Percentiles rank a stretch among this genome's conserved stretches.
phyloP scores from a whole-genome alignment of 495 filamentous ascomycete species.

The Penicillium roqueforti region DNA sequence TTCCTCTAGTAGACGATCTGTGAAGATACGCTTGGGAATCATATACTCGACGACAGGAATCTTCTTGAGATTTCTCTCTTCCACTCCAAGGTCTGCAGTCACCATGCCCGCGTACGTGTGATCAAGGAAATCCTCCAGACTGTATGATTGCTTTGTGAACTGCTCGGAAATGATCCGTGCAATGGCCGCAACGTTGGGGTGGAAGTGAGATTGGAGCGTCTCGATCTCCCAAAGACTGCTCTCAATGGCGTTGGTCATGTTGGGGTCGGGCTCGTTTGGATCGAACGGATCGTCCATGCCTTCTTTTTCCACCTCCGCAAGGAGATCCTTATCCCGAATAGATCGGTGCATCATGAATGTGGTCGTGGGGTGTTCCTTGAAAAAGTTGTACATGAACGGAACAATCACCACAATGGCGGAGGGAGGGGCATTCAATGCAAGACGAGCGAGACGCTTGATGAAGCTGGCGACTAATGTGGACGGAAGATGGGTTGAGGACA shows the following conservation, averaged over 20 bases:
- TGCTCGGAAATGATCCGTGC: constrained; percentile 93
- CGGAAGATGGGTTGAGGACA: constrained; percentile 89
- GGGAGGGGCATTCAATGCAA: constrained; percentile 80
- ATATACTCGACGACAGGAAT: constrained; percentile 85
- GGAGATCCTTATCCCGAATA: constrained; percentile 51
- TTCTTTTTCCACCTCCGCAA: constrained; percentile 53
- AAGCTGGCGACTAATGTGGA: constrained; percentile 89
- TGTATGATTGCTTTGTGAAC: constrained; percentile 93
- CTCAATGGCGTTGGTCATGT: constrained; percentile 80
- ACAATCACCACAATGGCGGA: constrained; percentile 81
- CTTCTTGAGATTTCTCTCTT: constrained; percentile 74
- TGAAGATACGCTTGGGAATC: constrained; percentile 87
- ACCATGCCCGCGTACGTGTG: constrained; percentile 89
- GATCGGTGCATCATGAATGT: constrained; percentile 94
- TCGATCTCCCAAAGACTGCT: constrained; percentile 95
- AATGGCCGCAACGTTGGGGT: constrained; percentile 93
- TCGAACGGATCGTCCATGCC: constrained; percentile 81
- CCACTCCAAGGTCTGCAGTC: constrained; percentile 63
- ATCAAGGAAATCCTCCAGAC: constrained; percentile 92
- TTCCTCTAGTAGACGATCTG: constrained; percentile 41
- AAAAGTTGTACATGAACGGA: constrained; percentile 91
- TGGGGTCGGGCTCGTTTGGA: constrained; percentile 70
- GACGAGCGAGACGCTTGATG: constrained; percentile 82
- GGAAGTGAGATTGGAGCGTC: constrained; percentile 85
- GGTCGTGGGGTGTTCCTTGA: constrained; percentile 83